phyloP scores from a whole-genome alignment of 2,329 filamentous ascomycete genomes.

The Thelonectria olida region DNA sequence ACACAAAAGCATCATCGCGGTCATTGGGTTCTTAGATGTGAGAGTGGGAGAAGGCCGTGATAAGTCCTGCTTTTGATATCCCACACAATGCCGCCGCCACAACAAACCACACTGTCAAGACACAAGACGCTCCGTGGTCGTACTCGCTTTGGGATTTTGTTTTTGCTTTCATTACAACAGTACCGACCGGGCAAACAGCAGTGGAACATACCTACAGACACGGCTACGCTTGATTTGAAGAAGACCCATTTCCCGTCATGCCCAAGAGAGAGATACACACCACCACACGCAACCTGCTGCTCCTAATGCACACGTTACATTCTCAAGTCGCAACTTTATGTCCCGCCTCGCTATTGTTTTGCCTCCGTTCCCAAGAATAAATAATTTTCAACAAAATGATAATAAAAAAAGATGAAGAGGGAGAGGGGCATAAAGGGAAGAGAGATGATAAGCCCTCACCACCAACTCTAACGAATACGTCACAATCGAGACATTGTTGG shows the following conservation, averaged over 20 bases:
- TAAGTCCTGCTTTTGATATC: too few species aligned
- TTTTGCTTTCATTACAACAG: conserved; percentile 39
- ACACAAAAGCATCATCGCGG: too few species aligned
- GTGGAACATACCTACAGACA: conserved; percentile 29
- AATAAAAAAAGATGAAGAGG: conserved; percentile 27
- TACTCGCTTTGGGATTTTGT: conserved; percentile 7
- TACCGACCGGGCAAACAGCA: conserved; percentile 32
- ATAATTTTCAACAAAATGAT: conserved; percentile 37
- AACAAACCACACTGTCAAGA: too few species aligned
- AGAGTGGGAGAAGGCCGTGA: neutral
- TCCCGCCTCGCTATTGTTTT: conserved; percentile 32
- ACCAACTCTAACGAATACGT: conserved; percentile 20
- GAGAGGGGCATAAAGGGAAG: conserved; percentile 34
- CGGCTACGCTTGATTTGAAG: conserved; percentile 36
- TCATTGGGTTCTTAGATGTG: neutral
- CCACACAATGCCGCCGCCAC: too few species aligned
- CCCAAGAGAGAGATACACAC: neutral
- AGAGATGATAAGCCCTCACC: conserved; percentile 24
- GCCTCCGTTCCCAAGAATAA: conserved; percentile 38
- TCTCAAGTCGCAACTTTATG: conserved; percentile 23
- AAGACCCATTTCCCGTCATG: conserved; percentile 26
- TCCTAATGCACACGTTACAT: conserved; percentile 7
- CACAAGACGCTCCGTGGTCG: too few species aligned
- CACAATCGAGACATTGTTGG: conserved; percentile 12
- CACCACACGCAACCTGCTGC: conserved; percentile 8